Evolutionary conservation across 1,284 basidiomycete genomes (phyloP), one percentile per base, ranked within the genome.

Genomic region (Hemileia vastatrix): DNA sequence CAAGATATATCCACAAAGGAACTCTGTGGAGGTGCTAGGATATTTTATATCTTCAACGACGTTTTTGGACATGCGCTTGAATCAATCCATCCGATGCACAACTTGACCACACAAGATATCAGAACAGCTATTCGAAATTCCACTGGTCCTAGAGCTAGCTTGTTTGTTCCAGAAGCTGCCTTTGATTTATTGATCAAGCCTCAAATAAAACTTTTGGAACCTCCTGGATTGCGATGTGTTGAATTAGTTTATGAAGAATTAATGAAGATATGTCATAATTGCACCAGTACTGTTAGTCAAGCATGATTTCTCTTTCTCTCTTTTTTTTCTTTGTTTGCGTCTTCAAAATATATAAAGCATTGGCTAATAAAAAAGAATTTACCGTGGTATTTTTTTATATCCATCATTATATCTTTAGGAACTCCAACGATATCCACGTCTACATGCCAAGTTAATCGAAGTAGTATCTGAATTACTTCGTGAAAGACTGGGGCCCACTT

Each of bases 31-130:
- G 95, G 95, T 61, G 95, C 95, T 8, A 83, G 95, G 61, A 91
- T 99, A 77, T 98, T 97, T 79, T 97, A 96, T 79, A 97, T 99
- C 77, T 99, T 99, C 83, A 92, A 97, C 75, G 95, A 98, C 71
- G 85, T 98, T 54, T 99, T 98, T 73, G 95, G 95, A 4, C 83
- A 87, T 58, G 94, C 94, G 0, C 83, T 99, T 6, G 82, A 84
- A 66, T 87, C 85, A 13, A 90, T 99, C 74, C 90, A 97, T 72
- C 86, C 94, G 0, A 91, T 90, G 18, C 82, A 85, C 57, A 94
- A 94, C 74, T 81, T 98, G 62, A 90, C 92, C 59, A 85, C 88
- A 65, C 87, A 90, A 71, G 95, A 99, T 76, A 97, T 99, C 74
- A 85, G 93, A 44, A 99, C 95, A 1, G 95, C 94, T 8, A 99